A percentile compares a stretch with the other conserved stretches of the same genome.
phyloP scores from a whole-genome alignment of 768 basidiomycete species.

The Lyophyllum decastes region DNA sequence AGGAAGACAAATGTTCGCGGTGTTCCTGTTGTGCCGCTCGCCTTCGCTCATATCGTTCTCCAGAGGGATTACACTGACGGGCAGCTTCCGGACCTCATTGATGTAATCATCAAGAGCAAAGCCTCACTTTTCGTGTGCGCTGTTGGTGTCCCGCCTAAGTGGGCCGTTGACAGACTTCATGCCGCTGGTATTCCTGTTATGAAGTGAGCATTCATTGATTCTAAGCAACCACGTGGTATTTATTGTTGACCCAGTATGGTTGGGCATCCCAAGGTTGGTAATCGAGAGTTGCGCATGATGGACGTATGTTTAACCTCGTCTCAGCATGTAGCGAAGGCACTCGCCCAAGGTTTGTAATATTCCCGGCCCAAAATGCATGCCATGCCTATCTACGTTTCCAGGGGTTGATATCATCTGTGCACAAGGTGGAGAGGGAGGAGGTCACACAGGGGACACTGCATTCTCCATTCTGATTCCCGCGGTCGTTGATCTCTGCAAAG shows the following conservation, averaged over 20 bases:
- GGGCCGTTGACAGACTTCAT: conserved; percentile 81
- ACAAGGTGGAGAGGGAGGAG: conserved; percentile 86
- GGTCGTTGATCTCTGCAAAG: conserved; percentile 76
- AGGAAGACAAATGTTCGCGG: conserved; percentile 71
- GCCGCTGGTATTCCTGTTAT: conserved; percentile 77
- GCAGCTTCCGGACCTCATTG: conserved; percentile 73
- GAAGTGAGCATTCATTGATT: conserved; percentile 57
- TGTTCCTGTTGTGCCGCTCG: conserved; percentile 3
- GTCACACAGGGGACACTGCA: conserved; percentile 83
- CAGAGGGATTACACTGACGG: conserved; percentile 72
- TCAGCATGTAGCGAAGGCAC: conserved; percentile 73
- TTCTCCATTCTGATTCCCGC: conserved; percentile 84
- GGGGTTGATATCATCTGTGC: conserved; percentile 93
- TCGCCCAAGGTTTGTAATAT: conserved; percentile 57
- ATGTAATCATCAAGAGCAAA: conserved; percentile 74
- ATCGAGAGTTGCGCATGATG: background rate
- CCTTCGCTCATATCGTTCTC: background rate
- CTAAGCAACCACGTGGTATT: conserved; percentile 3
- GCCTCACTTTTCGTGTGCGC: conserved; percentile 83
- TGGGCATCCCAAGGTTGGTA: conserved; percentile 75
- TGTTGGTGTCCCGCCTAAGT: conserved; percentile 82
- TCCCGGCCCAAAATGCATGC: background rate
- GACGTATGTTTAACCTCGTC: background rate
- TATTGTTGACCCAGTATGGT: conserved; percentile 56
- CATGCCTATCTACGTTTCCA: conserved; percentile 14